These are phyloP conservation scores for Phlebopus sp. DNA, from an alignment of 1,284 basidiomycete genomes.

Conservation along the genomic window DNA sequence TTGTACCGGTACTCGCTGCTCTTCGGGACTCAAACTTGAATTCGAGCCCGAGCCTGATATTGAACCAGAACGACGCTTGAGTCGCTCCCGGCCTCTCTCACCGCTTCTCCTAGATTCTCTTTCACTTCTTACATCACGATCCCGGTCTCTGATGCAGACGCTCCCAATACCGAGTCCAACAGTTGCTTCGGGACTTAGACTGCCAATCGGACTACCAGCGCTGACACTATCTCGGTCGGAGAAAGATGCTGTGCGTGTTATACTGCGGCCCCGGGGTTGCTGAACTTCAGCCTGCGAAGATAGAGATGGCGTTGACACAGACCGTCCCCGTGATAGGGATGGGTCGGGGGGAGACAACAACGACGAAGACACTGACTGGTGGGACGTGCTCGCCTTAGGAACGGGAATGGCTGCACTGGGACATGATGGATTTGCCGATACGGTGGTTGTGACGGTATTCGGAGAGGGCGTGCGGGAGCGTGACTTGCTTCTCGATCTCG, in stretches of 20 bases:
- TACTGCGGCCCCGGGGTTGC: slow-evolving; percentile 51
- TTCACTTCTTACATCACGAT: slow-evolving; percentile 30
- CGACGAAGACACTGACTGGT: slow-evolving; percentile 8
- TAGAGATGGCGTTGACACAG: slow-evolving; percentile 27
- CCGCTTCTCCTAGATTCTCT: slow-evolving; percentile 27
- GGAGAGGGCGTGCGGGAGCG: slow-evolving; percentile 45
- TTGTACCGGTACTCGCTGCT: slow-evolving; percentile 19
- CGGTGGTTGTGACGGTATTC: slow-evolving; percentile 18
- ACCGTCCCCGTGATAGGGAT: slow-evolving; percentile 22
- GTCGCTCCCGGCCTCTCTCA: slow-evolving; percentile 41
- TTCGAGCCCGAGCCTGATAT: slow-evolving; percentile 26
- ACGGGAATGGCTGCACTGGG: slow-evolving; percentile 7
- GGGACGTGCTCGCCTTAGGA: slow-evolving; percentile 11
- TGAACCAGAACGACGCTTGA: slow-evolving; percentile 41
- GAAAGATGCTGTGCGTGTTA: slow-evolving; percentile 51
- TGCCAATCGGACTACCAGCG: slow-evolving; percentile 50
- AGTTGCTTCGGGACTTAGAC: slow-evolving; percentile 55
- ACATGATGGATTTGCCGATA: slow-evolving; percentile 32
- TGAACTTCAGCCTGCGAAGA: slow-evolving; percentile 23
- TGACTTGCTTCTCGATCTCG: slow-evolving; percentile 37
- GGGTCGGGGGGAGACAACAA: slow-evolving; percentile 28
- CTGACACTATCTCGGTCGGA: slow-evolving; percentile 45
- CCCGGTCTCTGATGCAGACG: slow-evolving; percentile 30
- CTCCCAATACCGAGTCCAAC: slow-evolving; percentile 37
- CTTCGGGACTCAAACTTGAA: slow-evolving; percentile 49